Base-by-base conservation (phyloP, 306 rosid species). In the Pterocarpus macrocarpus region DNA sequence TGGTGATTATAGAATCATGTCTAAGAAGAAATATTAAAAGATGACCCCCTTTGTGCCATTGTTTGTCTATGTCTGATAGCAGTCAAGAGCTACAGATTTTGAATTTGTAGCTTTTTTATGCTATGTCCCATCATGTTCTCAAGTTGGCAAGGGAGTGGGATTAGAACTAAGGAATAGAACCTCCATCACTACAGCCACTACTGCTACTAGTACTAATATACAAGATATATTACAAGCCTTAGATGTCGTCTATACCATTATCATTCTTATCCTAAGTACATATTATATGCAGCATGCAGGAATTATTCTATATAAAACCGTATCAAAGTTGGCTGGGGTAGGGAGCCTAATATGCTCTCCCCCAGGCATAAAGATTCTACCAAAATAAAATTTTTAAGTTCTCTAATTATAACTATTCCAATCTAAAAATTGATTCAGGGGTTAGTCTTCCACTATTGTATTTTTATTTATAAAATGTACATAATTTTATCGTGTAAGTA, bases 121-220 rank as follows among this genome's bases (percentile, higher is more conserved):
- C 61, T 55, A 16, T 55, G 83, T 79, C 81, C 77, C 61, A 84
- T 84, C 87, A 67, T 73, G 86, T 79, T 79, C 69, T 70, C 85
- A 83, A 90, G 82, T 88, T 79, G 87, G 81, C 62, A 47, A 38
- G 59, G 73, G 62, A 83, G 82, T 75, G 87, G 86, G 15, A 49
- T 84, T 73, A 70, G 90, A 84, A 90, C 90, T 86, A 86, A 86
- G 63, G 94, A 90, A 90, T 55, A 55, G 30, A 55, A 55, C 88
- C 85, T 85, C 77, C 69, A 77, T 64, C 72, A 52, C 55, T 68
- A 9, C 11, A 5, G n/a, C 8, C 73, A 22, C 86, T 75, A 86
- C 73, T 71, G 7, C 30, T 55, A 16, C 61, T 75, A 70, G 57
- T 50, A 12, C 66, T 28, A 36, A 8, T 41, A 64, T 75, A 63